Base-by-base conservation (phyloP, 2,329 filamentous ascomycete genomes). In the Tolypocladium album region DNA sequence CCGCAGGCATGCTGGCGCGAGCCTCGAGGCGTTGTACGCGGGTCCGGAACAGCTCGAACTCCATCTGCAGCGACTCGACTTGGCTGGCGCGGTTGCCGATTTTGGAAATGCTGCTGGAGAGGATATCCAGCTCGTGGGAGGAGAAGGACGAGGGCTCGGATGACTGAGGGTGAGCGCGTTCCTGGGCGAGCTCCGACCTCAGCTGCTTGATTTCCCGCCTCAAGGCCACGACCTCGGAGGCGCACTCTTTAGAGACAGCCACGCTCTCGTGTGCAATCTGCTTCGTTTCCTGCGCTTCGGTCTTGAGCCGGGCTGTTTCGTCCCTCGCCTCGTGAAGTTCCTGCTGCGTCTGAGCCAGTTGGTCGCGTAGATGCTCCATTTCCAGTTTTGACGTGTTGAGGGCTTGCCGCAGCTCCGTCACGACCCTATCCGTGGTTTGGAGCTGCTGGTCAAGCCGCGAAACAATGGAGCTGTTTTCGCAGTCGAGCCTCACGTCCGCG, bases 31-130 rank as follows among this genome's bases (percentile, higher is more conserved):
- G 67, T 58, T 74, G 70, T 5, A 76, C 59, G 9, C 73, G 67
- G 5, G 69, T 69, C 61, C 74, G 74, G 59, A 77, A 68, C 2
- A 78, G 67, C 47, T 76, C 69, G 50, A 76, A 69, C 60, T 77
- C 75, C 74, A 76, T 78, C 63, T 75, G 72, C 27, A 77, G 64
- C 9, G 67, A 70, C 58, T 77, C 74, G 12, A 77, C 68, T 57
- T 75, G 71, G 59, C 68, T 75, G 27, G 74, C 72, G 42, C 70
- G 69, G 61, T 70, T 69, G 17, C 72, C 69, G 34, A 77, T 72
- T 59, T 72, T 75, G 42, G 73, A 69, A 36, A 77, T 72, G 59
- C 66, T 75, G 58, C 63, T 71, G 2, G 73, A 70, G 38, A 77
- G 68, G 12, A 77, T 75, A 55, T 77, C 75, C 12, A 78, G 66